Evolutionary conservation across 2,329 filamentous ascomycete species (phyloP), one percentile per base, ranked within the genome.

Genomic region (Fonsecaea pedrosoi): DNA sequence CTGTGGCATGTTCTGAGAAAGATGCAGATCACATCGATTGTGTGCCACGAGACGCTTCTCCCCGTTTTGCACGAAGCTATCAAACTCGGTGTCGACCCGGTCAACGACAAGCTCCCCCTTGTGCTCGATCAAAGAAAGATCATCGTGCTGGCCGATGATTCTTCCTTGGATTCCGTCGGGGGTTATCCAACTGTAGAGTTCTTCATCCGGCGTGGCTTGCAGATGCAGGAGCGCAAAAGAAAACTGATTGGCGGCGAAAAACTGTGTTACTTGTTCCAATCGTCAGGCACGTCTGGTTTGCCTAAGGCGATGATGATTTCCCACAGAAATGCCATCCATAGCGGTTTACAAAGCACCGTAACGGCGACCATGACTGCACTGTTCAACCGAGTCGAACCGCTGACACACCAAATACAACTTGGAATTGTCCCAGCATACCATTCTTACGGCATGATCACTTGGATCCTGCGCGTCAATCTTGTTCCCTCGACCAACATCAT

Each of bases 221-320:
- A 50, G 45, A 50, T 50, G 45, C 18, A 50, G 25, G 45, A 50
- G 45, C 45, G 45, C 45, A 50, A 50, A 50, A 50, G 45, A 25
- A 50, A 50, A 12, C 45, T 50, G 8, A 10, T 50, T 50, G 45
- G 45, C 10, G 45, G 45, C 4, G 45, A 50, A 9, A 50, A 50
- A 13, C 6, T 50, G 45, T 50, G 45, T 50, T 50, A 50, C 25
- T 21, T 50, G 45, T 50, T 50, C 5, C 45, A 50, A 9, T 50
- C 45, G 18, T 50, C 45, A 15, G 45, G 45, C 21, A 50, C 45
- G 9, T 50, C 45, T 12, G 45, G 45, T 50, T 21, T 50, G 18
- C 45, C 45, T 9, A 50, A 50, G 45, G 45, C 45, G n/a, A 50
- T 50, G 45, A 50, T 50, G 45, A 50, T 50, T 10, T 50, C 45